A percentile compares a stretch with the other conserved stretches of the same genome.
Conservation (phyloP, 192 early-diverging fungal species). For the Phycomyces nitens region DNA sequence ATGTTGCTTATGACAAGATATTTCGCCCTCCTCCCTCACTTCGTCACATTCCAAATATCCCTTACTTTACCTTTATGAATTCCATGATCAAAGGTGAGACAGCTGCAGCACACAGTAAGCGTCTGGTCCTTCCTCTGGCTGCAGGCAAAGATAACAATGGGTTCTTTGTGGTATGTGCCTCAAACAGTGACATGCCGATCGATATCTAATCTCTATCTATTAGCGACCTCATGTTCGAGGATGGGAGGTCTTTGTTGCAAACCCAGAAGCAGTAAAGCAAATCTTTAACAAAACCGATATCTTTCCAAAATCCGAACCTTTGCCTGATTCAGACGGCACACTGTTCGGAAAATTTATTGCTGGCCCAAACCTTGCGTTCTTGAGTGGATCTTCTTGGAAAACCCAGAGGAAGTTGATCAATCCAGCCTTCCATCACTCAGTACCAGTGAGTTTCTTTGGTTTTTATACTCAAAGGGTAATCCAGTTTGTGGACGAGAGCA, state of each 20-base stretch:
- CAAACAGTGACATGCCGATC: neutral
- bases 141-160: neutral
- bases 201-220: neutral
- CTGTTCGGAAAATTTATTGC: conserved; percentile 7
- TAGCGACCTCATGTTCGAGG: conserved; percentile 1
- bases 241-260: neutral
- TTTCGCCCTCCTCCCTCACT: neutral
- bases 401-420: conserved; percentile 15
- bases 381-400: conserved; percentile 1
- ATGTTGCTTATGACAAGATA: too few relatives aligned
- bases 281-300: conserved; percentile 4
- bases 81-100: neutral
- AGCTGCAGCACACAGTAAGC: neutral
- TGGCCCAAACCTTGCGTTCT: neutral
- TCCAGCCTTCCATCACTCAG: conserved; percentile 30
- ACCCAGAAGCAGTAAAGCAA: neutral
- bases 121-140: neutral
- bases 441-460: conserved; percentile 30
- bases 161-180: neutral
- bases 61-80: neutral
- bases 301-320: conserved; percentile 4
- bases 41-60: neutral
- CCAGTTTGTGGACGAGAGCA: neutral
- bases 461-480: conserved; percentile 11
- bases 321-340: neutral